These are phyloP conservation scores for Aspergillus proliferans DNA, from an alignment of 2,329 filamentous ascomycete species.

Conservation along the genomic window DNA sequence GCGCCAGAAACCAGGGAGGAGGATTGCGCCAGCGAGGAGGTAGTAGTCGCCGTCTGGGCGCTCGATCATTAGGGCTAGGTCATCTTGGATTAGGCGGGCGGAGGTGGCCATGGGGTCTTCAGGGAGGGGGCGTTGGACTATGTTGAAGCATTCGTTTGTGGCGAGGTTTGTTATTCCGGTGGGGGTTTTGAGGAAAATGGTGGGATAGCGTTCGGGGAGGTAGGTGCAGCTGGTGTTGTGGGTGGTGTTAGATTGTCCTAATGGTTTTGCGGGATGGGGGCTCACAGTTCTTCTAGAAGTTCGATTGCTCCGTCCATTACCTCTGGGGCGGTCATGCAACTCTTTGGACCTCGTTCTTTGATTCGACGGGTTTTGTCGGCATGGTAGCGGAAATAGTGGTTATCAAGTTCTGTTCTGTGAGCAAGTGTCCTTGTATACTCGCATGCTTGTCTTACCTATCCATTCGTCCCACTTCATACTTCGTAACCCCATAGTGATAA, in stretches of 20 bases:
- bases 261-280: not conserved
- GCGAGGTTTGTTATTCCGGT: conserved; percentile 64
- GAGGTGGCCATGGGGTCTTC: conserved; percentile 75
- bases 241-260: not conserved
- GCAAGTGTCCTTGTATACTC: not conserved
- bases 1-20: conserved; percentile 78
- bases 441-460: conserved; percentile 46
- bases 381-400: conserved; percentile 68
- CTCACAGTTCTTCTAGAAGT: conserved; percentile 64
- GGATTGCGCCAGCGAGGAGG: conserved; percentile 67
- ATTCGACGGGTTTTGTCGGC: conserved; percentile 65
- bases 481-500: conserved; percentile 72
- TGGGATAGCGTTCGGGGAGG: conserved; percentile 68
- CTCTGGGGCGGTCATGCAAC: conserved; percentile 62
- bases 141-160: conserved; percentile 67
- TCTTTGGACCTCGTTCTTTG: conserved; percentile 58
- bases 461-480: conserved; percentile 64
- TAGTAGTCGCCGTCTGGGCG: conserved; percentile 71
- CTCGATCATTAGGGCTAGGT: conserved; percentile 79
- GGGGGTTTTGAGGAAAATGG: conserved; percentile 57
- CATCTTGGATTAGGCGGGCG: conserved; percentile 70
- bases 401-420: conserved; percentile 61
- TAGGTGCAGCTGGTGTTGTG: conserved; percentile 46
- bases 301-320: conserved; percentile 68
- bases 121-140: conserved; percentile 54